phyloP scores from a whole-genome alignment of 345 rosid genomes.

The Hibiscus syriacus region DNA sequence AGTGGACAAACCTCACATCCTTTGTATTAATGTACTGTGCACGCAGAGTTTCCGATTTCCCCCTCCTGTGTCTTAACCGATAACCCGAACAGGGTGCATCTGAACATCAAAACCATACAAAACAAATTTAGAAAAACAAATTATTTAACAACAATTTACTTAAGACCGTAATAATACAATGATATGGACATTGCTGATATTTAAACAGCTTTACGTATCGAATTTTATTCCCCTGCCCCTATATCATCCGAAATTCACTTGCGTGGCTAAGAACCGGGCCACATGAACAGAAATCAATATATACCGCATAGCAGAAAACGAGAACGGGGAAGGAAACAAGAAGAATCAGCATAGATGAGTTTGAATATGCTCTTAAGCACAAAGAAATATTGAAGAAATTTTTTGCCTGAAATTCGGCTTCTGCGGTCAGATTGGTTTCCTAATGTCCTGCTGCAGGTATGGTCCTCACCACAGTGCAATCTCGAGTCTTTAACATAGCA shows the following conservation, averaged over 20 bases:
- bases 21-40: conserved; percentile 81
- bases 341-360: background rate
- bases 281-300: background rate
- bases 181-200: background rate
- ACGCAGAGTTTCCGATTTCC: conserved; percentile 93
- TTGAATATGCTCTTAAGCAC: background rate
- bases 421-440: background rate
- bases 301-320: background rate
- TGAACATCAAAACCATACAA: conserved; percentile 19
- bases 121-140: conserved; percentile 7
- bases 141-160: background rate
- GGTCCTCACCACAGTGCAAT: background rate
- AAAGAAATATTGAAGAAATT: background rate
- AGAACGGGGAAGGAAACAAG: background rate
- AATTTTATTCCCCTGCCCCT: background rate
- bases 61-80: conserved; percentile 62
- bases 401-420: background rate
- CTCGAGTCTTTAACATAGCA: background rate
- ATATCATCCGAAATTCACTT: conserved; percentile 2
- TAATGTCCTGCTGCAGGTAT: background rate
- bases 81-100: conserved; percentile 45
- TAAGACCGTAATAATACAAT: background rate
- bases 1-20: conserved; percentile 70
- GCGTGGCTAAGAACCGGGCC: background rate
- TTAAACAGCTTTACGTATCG: background rate